A percentile compares a stretch with the other conserved stretches of the same genome.
Conservation (phyloP, 2,329 filamentous ascomycete genomes). For the Chaetothyriales sp. region DNA sequence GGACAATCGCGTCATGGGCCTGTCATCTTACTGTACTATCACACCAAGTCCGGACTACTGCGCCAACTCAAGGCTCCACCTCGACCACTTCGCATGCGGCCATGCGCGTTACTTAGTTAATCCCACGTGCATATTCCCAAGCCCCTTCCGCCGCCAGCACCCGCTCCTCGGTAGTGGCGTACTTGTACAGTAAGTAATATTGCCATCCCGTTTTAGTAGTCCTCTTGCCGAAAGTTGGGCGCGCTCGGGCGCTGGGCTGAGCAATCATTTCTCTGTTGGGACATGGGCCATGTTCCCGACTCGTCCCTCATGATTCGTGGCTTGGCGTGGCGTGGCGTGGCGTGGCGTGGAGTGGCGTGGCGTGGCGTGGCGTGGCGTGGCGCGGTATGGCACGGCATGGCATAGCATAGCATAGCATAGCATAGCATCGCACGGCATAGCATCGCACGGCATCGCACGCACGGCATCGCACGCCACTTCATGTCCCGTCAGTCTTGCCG, state of each 20-base stretch:
- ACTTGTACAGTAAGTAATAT: not conserved
- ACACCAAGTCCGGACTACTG: not conserved
- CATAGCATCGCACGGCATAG: too few relatives aligned
- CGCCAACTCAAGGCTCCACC: not conserved
- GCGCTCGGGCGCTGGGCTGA: too few relatives aligned
- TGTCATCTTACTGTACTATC: not conserved
- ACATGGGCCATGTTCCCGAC: not conserved
- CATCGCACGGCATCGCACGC: too few relatives aligned
- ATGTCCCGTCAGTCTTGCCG: slow-evolving; percentile 12
- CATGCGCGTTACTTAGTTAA: not conserved
- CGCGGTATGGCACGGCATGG: too few relatives aligned
- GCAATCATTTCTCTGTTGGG: not conserved
- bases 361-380: too few relatives aligned
- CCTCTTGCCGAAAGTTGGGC: not conserved
- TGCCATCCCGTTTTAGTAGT: not conserved
- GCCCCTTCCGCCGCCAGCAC: not conserved
- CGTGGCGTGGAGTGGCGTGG: too few relatives aligned
- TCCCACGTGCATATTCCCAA: not conserved
- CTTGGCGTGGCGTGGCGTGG: too few relatives aligned
- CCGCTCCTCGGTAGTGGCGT: too few relatives aligned
- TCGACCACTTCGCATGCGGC: not conserved
- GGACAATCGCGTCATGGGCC: not conserved
- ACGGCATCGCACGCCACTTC: not conserved
- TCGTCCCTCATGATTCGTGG: not conserved
- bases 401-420: too few relatives aligned